Evolutionary conservation across 2,329 filamentous ascomycete species (phyloP).

Genomic region (Alternaria ethzedia): DNA sequence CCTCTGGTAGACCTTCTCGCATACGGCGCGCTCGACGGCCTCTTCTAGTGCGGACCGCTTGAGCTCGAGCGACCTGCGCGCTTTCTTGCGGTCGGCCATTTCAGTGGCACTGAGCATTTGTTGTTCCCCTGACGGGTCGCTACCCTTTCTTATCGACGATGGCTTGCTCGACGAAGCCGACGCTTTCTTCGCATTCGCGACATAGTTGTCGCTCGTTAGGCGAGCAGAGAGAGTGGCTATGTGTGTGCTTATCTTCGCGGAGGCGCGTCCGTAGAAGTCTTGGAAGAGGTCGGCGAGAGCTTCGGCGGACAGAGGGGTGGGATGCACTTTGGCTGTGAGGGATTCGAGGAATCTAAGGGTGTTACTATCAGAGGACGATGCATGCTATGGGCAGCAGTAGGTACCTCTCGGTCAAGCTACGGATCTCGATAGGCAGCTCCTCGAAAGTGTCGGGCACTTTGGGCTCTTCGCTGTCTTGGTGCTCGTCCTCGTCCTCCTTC

Average conservation of each 20-base stretch:
- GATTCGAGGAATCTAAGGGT: slow-evolving; percentile 86
- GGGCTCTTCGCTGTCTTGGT: slow-evolving; percentile 18
- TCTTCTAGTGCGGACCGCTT: slow-evolving; percentile 84
- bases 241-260: slow-evolving; percentile 84
- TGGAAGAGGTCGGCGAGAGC: slow-evolving; percentile 87
- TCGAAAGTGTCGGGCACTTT: slow-evolving; percentile 73
- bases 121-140: slow-evolving; percentile 60
- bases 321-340: slow-evolving; percentile 83
- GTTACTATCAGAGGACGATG: background rate
- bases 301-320: slow-evolving; percentile 82
- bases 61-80: slow-evolving; percentile 76
- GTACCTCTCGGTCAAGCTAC: slow-evolving; percentile 87
- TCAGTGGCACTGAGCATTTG: slow-evolving; percentile 93
- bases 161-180: slow-evolving; percentile 43
- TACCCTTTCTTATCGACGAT: slow-evolving; percentile 46
- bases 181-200: slow-evolving; percentile 49
- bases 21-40: slow-evolving; percentile 84
- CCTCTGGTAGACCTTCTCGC: slow-evolving; percentile 80
- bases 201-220: slow-evolving; percentile 69
- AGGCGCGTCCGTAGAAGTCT: slow-evolving; percentile 85
- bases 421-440: slow-evolving; percentile 90
- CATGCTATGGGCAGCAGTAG: background rate
- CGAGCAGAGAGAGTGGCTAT: slow-evolving; percentile 79
- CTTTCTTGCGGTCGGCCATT: slow-evolving; percentile 78
- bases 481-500: slow-evolving; percentile 44